phyloP scores from a whole-genome alignment of 345 rosid genomes.

The Lepidium africanum region DNA sequence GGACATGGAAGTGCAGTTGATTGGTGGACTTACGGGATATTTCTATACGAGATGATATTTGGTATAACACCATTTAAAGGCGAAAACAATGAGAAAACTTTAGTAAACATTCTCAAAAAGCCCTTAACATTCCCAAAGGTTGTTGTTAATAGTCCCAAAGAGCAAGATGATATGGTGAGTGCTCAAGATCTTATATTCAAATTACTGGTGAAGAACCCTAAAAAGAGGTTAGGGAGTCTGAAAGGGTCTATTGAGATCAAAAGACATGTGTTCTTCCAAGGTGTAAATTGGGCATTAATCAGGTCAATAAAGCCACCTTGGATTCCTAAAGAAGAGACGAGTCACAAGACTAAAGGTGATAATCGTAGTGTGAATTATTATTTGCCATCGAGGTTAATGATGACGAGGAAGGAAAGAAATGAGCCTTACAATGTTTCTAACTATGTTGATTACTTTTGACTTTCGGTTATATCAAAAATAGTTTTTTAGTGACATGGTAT shows the following conservation, averaged over 20 bases:
- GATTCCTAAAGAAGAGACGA: constrained; percentile 39
- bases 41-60: constrained; percentile 77
- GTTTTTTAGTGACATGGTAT: constrained; percentile 10
- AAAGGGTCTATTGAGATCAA: constrained; percentile 79
- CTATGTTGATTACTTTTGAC: constrained; percentile 80
- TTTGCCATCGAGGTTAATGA: constrained; percentile 38
- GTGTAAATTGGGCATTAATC: constrained; percentile 85
- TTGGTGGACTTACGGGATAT: constrained; percentile 95
- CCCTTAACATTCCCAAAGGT: constrained; percentile 73
- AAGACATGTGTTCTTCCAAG: constrained; percentile 76
- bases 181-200: constrained; percentile 66
- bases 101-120: constrained; percentile 72
- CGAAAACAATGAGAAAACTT: constrained; percentile 77
- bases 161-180: constrained; percentile 53
- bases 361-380: constrained; percentile 24
- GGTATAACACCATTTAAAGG: constrained; percentile 92
- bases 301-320: constrained; percentile 80
- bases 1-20: constrained; percentile 97
- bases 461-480: background rate
- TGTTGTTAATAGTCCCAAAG: constrained; percentile 39
- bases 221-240: constrained; percentile 70
- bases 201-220: constrained; percentile 73
- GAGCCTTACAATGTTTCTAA: constrained; percentile 70
- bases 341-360: constrained; percentile 29
- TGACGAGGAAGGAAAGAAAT: constrained; percentile 64